phyloP scores from a whole-genome alignment of 441 rosid species.

The Erysimum cheiri region DNA sequence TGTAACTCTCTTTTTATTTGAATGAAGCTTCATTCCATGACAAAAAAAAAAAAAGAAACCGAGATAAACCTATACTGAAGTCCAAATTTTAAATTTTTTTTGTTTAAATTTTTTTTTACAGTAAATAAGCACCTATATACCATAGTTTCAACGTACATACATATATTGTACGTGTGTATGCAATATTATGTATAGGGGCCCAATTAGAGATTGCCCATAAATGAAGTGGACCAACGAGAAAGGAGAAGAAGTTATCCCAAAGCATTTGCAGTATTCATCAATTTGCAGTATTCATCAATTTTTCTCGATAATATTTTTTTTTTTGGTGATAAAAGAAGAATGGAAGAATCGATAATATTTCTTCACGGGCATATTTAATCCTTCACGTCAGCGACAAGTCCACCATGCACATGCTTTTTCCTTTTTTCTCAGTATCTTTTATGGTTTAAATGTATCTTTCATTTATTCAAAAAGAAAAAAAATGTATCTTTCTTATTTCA shows the following conservation, averaged over 20 bases:
- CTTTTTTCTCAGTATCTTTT: too few species aligned
- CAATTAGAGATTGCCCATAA: constrained; percentile 37
- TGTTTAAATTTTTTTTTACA: background rate
- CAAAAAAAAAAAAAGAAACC: too few species aligned
- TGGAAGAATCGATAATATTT: background rate
- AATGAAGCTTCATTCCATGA: too few species aligned
- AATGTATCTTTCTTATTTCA: background rate
- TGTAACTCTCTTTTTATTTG: too few species aligned
- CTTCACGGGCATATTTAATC: constrained; percentile 30
- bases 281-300: too few species aligned
- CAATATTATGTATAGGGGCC: constrained; percentile 29
- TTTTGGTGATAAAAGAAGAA: too few species aligned
- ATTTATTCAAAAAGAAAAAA: too few species aligned
- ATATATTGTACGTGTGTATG: background rate
- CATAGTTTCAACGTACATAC: background rate
- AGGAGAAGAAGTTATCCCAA: constrained; percentile 25
- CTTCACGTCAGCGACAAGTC: constrained; percentile 34
- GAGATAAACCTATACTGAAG: background rate
- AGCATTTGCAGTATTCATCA: constrained; percentile 21
- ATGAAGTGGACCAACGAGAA: constrained; percentile 40
- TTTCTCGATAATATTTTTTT: background rate
- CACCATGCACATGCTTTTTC: constrained; percentile 9
- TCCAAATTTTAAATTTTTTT: background rate
- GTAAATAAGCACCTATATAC: background rate
- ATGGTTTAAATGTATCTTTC: background rate